phyloP scores from a whole-genome alignment of 2,329 filamentous ascomycete genomes.

The Talaromyces islandicus region DNA sequence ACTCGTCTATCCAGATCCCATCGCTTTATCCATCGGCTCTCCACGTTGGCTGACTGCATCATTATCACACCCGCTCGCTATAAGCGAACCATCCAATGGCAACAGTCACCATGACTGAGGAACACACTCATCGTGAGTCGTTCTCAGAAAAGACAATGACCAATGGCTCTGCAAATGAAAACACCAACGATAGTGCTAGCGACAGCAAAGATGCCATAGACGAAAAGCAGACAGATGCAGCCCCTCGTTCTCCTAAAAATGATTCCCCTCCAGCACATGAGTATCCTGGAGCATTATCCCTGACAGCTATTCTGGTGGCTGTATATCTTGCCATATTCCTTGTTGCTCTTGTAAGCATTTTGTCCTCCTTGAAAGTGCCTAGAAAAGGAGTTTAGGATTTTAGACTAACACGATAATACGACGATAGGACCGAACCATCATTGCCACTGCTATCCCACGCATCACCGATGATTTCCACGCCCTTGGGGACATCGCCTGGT shows the following conservation, averaged over 20 bases:
- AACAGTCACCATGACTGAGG: not conserved
- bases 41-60: not conserved
- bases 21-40: not conserved
- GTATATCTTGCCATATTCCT: slow-evolving; percentile 22
- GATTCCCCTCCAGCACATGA: slow-evolving; percentile 1
- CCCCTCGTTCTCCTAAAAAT: not conserved
- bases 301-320: slow-evolving; percentile 7
- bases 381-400: too few species aligned
- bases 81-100: not conserved
- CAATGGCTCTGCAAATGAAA: not conserved
- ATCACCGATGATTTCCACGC: slow-evolving; percentile 30
- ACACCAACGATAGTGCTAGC: not conserved
- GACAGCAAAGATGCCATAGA: not conserved
- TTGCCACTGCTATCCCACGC: slow-evolving; percentile 17
- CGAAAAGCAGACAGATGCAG: slow-evolving; percentile 1
- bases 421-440: slow-evolving; percentile 15
- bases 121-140: not conserved
- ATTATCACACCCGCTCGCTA: not conserved
- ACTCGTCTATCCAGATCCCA: not conserved
- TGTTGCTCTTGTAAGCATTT: slow-evolving; percentile 19
- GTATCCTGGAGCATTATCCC: slow-evolving; percentile 5
- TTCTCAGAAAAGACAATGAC: not conserved
- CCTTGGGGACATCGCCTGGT: slow-evolving; percentile 35
- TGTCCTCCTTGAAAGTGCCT: not conserved
- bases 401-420: not conserved